Percentiles rank a stretch among this genome's conserved stretches.
Conservation (phyloP, 2,329 filamentous ascomycete genomes). For the Penicillium sp. region DNA sequence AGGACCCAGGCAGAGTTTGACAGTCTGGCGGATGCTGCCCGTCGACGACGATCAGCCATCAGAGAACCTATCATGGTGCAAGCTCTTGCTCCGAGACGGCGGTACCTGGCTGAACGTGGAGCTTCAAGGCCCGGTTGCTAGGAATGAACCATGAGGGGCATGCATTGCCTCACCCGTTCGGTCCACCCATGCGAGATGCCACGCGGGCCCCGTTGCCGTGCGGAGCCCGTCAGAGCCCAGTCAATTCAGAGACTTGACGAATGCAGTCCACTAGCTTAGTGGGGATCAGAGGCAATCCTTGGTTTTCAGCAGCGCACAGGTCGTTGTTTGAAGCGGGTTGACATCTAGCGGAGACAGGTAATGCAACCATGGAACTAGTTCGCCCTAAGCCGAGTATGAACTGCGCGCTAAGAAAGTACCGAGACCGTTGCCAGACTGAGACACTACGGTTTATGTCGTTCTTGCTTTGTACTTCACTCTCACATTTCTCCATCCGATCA, state of each 20-base stretch:
- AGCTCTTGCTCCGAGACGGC: neutral
- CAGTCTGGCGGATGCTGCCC: neutral
- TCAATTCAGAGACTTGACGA: neutral
- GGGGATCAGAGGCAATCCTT: neutral
- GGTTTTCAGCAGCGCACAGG: neutral
- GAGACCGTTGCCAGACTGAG: neutral
- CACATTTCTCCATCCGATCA: neutral
- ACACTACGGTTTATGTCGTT: neutral
- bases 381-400: neutral
- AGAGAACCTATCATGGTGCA: neutral
- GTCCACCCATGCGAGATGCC: neutral
- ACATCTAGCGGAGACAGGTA: neutral
- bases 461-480: neutral
- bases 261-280: neutral
- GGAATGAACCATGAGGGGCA: neutral
- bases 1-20: neutral
- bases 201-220: neutral
- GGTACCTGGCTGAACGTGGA: neutral
- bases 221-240: neutral
- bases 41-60: neutral
- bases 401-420: neutral
- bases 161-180: neutral
- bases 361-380: constrained; percentile 2
- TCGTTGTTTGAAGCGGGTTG: neutral
- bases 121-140: neutral